Percentiles rank a stretch among this genome's conserved stretches.
These are phyloP conservation scores for Calophaca sinica DNA, from an alignment of 306 rosid genomes.

Conservation along the genomic window DNA sequence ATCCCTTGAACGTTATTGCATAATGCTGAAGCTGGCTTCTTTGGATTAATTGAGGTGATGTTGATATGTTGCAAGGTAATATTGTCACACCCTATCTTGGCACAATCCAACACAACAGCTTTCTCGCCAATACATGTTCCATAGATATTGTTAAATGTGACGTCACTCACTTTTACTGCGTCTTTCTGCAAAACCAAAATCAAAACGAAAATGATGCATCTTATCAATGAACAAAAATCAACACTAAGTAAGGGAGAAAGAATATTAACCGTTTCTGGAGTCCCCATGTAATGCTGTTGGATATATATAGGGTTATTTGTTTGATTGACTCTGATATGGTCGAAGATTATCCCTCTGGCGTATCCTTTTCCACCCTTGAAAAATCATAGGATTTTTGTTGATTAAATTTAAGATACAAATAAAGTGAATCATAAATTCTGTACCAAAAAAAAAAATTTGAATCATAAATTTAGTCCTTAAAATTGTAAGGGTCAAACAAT, in stretches of 20 bases:
- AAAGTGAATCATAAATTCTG: too few relatives aligned
- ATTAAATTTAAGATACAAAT: background rate
- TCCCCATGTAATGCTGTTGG: slow-evolving; percentile 45
- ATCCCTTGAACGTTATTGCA: slow-evolving; percentile 43
- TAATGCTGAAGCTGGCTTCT: slow-evolving; percentile 21
- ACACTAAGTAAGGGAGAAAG: background rate
- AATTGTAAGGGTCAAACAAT: too few relatives aligned
- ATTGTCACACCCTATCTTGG: slow-evolving; percentile 38
- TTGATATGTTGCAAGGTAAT: slow-evolving; percentile 26
- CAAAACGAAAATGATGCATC: background rate
- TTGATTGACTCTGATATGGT: slow-evolving; percentile 37
- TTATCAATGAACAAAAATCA: background rate
- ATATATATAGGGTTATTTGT: slow-evolving; percentile 12
- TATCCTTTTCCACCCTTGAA: slow-evolving; percentile 47
- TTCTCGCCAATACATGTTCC: slow-evolving; percentile 39
- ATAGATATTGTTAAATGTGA: slow-evolving; percentile 42
- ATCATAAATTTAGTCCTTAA: too few relatives aligned
- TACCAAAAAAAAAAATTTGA: too few relatives aligned
- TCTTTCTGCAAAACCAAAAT: slow-evolving; percentile 4
- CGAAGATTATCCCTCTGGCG: slow-evolving; percentile 7
- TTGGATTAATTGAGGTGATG: slow-evolving; percentile 41
- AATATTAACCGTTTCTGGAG: slow-evolving; percentile 25
- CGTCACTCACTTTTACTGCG: slow-evolving; percentile 44
- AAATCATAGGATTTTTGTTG: background rate
- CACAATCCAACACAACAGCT: slow-evolving; percentile 46